Evolutionary conservation across 2,329 filamentous ascomycete species (phyloP), one percentile per base, ranked within the genome.

Genomic region (Talaromyces rugulosus): DNA sequence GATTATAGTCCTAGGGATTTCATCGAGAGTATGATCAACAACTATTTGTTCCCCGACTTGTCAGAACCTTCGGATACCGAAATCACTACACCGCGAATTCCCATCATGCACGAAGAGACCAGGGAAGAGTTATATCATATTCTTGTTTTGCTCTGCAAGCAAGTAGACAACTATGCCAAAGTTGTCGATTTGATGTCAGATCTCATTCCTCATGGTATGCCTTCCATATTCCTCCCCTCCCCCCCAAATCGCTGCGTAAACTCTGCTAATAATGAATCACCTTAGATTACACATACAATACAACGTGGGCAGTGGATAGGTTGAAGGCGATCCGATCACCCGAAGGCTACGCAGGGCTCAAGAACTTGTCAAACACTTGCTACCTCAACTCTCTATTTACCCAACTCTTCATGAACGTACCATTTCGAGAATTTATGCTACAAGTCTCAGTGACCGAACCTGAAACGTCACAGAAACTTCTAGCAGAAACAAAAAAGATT

Each of bases 321-420:
- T 76, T 76, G 44, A 87, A 85, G 69, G 84, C 86, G 16, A 83
- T 96, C n/a, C 87, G 92, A 64, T 87, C 91, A 1, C 77, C 85
- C 1, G 90, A 90, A 65, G 92, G 92, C 23, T 96, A 96, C 72
- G 87, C 90, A n/a, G 95, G 95, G 1, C 77, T 99, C n/a, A 85
- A 85, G 61, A 99, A 99, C 70, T 83, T 97, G 16, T 95, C 92
- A 9, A 96, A 97, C 72, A 98, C 96, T 0, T 99, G 95, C 76
- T 99, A 99, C 73, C 84, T 98, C 72, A 99, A 99, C 73, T 98
- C 95, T 0, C 81, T 99, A 0, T 83, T 98, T 64, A 94, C 92
- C 0, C 95, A 99, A 72, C 85, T 99, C 0, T 99, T 94, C 80
- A 98, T 97, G 92, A 98, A 99, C 71, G 78, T 90, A 16, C 83